A percentile compares a stretch with the other conserved stretches of the same genome.
These are phyloP conservation scores for Geopyxis carbonaria DNA, from an alignment of 495 filamentous ascomycete species.

Conservation along the genomic window DNA sequence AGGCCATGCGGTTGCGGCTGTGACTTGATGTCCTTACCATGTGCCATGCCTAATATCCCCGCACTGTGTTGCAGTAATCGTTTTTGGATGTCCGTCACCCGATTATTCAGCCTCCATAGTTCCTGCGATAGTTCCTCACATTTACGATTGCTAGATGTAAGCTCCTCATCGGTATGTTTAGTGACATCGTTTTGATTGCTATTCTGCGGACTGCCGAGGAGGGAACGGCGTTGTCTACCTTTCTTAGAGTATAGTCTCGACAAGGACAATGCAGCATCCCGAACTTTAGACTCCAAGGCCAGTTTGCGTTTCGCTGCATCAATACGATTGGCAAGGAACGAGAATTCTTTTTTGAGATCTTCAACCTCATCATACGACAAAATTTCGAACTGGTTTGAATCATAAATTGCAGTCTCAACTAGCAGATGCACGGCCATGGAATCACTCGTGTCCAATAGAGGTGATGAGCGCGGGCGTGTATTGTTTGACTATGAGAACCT, in stretches of 20 bases:
- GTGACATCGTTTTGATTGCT: slow-evolving; percentile 16
- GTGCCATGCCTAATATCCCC: slow-evolving; percentile 74
- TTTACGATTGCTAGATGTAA: slow-evolving; percentile 53
- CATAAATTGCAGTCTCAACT: slow-evolving; percentile 79
- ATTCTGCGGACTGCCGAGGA: slow-evolving; percentile 21
- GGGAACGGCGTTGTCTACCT: slow-evolving; percentile 23
- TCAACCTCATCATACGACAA: slow-evolving; percentile 84
- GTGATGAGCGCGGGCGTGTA: too few species aligned
- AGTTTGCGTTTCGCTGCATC: slow-evolving; percentile 65
- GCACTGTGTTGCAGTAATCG: slow-evolving; percentile 78
- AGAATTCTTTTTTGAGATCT: slow-evolving; percentile 67
- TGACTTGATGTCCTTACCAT: slow-evolving; percentile 39
- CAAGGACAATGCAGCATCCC: slow-evolving; percentile 79
- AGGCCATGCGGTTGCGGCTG: too few species aligned
- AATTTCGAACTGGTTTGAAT: slow-evolving; percentile 68
- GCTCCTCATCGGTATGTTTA: slow-evolving; percentile 49
- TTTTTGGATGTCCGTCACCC: slow-evolving; percentile 50
- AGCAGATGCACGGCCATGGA: slow-evolving; percentile 52
- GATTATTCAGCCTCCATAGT: slow-evolving; percentile 57
- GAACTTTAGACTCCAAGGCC: slow-evolving; percentile 79
- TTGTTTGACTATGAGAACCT: too few species aligned
- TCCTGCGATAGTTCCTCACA: slow-evolving; percentile 73
- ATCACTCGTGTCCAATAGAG: too few species aligned
- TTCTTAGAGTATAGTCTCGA: slow-evolving; percentile 52
- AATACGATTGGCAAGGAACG: slow-evolving; percentile 51